Evolutionary conservation across 768 basidiomycete species (phyloP).

Genomic region (Rhodosporidiobolus odoratus): DNA sequence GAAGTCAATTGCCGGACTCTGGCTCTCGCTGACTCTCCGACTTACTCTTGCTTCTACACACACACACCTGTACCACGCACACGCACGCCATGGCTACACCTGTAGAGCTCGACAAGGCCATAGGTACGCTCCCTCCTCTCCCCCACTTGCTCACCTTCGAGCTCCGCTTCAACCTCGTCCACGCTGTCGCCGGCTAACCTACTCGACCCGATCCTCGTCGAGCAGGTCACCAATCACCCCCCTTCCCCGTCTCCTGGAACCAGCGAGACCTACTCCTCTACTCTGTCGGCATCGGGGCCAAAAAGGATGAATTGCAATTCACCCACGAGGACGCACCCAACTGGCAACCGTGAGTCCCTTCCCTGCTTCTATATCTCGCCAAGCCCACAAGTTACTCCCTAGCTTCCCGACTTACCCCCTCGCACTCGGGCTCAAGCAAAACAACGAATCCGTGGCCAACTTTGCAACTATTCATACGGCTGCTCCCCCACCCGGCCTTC

Average conservation of each 20-base stretch:
- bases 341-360: constrained; percentile 55
- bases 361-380: not conserved
- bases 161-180: not conserved
- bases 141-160: not conserved
- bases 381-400: not conserved
- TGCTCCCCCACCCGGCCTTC: constrained; percentile 56
- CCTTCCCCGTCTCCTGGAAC: constrained; percentile 70
- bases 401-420: constrained; percentile 75
- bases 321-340: constrained; percentile 58
- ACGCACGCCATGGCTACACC: constrained; percentile 4
- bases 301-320: constrained; percentile 62
- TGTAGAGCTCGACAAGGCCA: constrained; percentile 18
- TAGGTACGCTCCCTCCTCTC: constrained; percentile 9
- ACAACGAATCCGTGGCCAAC: constrained; percentile 61
- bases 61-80: not conserved
- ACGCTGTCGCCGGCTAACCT: not conserved
- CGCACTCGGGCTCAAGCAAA: constrained; percentile 64
- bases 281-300: constrained; percentile 65
- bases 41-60: not conserved
- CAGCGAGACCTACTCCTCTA: constrained; percentile 71
- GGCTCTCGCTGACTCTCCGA: not conserved
- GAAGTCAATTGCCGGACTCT: no score
- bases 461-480: constrained; percentile 56
- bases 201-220: not conserved
- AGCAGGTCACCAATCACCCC: constrained; percentile 26